Evolutionary conservation across 139 green algal genomes (phyloP).

Genomic region (Ostreobium quekettii): DNA sequence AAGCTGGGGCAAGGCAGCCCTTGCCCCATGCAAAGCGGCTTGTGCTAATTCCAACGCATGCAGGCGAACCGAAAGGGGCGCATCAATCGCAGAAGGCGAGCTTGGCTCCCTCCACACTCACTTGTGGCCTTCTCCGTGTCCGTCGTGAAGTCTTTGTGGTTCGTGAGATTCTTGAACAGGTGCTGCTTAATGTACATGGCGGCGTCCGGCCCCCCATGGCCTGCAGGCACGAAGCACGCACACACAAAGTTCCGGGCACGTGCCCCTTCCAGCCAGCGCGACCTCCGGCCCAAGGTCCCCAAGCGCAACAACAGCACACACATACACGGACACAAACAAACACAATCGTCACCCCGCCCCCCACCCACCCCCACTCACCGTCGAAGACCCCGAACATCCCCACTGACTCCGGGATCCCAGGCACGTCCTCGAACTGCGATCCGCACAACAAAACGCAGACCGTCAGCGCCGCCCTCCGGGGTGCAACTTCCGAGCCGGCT

Average conservation of each 20-base stretch:
- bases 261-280: no score
- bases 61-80: no score
- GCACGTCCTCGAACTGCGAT: slow-evolving; percentile 45
- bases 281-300: no score
- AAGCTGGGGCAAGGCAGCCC: neutral
- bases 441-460: slow-evolving; percentile 3
- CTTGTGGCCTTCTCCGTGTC: slow-evolving; percentile 48
- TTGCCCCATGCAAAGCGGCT: neutral
- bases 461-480: neutral
- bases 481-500: neutral
- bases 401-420: slow-evolving; percentile 36
- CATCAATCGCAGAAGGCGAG: no score
- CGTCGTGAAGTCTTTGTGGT: slow-evolving; percentile 53
- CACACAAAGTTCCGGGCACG: neutral
- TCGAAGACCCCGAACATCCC: slow-evolving; percentile 92
- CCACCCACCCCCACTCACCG: slow-evolving; percentile 43
- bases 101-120: no score
- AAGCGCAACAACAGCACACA: no score
- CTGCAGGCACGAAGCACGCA: slow-evolving; percentile 30
- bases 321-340: no score
- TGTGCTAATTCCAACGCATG: neutral
- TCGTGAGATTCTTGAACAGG: slow-evolving; percentile 76
- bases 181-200: slow-evolving; percentile 75
- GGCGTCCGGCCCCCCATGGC: slow-evolving; percentile 78
- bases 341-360: no score